A percentile compares a stretch with the other conserved stretches of the same genome.
Conservation (phyloP, 768 basidiomycete species). For the Nidula microcarpa region DNA sequence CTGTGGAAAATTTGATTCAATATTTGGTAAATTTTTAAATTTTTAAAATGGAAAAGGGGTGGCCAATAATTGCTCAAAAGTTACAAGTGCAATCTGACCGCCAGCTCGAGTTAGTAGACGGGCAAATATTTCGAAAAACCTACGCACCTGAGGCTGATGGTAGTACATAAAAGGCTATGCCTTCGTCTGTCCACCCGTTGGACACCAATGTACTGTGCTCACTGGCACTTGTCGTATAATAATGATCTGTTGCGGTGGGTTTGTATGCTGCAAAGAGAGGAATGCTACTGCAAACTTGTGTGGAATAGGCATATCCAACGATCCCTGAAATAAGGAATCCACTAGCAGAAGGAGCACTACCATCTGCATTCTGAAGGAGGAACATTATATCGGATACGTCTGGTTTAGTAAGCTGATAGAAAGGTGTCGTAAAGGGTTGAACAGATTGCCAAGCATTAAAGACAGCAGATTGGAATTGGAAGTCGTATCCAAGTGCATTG, state of each 20-base stretch:
- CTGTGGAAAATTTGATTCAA: too few relatives aligned
- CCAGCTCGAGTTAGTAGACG: too few relatives aligned
- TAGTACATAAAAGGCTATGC: constrained; percentile 4
- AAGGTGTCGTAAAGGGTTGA: background rate
- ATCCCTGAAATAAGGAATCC: background rate
- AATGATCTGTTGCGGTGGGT: constrained; percentile 1
- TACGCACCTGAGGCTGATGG: background rate
- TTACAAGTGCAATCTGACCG: too few relatives aligned
- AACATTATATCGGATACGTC: background rate
- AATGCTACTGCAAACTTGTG: constrained; percentile 7
- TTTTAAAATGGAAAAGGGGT: too few relatives aligned
- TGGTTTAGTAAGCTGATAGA: background rate
- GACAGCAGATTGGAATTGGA: background rate
- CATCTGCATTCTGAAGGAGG: background rate
- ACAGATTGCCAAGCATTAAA: background rate
- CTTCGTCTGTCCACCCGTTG: background rate
- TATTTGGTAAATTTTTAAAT: too few relatives aligned
- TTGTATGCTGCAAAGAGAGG: constrained; percentile 1
- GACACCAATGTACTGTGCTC: background rate
- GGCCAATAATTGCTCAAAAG: too few relatives aligned
- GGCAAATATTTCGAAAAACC: too few relatives aligned
- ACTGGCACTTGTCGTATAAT: constrained; percentile 1
- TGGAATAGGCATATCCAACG: constrained; percentile 3
- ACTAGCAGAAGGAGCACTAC: background rate
- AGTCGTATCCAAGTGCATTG: background rate